Evolutionary conservation across 768 basidiomycete species (phyloP).

Genomic region (Macrolepiota dolichaula): DNA sequence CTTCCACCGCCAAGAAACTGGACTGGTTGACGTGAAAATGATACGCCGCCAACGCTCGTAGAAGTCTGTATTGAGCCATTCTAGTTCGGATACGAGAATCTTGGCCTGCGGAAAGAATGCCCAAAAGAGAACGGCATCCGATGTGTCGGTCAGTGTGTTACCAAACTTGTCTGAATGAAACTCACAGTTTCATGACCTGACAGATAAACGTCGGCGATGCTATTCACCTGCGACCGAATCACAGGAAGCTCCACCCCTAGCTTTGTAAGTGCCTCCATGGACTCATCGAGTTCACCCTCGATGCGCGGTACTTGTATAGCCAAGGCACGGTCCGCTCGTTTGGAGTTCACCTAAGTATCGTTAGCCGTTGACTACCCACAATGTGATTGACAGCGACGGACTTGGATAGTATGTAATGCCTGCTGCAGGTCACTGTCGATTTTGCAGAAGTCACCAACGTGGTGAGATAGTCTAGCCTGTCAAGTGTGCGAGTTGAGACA

Average conservation of each 20-base stretch:
- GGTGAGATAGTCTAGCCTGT: conserved; percentile 64
- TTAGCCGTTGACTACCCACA: neutral
- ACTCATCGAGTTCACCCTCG: conserved; percentile 55
- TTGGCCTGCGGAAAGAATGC: conserved; percentile 45
- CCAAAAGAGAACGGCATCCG: neutral
- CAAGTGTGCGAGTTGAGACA: neutral
- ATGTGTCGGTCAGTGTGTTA: neutral
- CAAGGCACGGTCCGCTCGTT: conserved; percentile 57
- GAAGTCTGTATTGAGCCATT: conserved; percentile 77
- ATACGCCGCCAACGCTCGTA: conserved; percentile 72
- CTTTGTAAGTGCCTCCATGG: conserved; percentile 52
- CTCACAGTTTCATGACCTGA: conserved; percentile 65
- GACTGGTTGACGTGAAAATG: conserved; percentile 70
- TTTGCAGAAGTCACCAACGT: conserved; percentile 71
- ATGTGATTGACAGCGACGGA: conserved; percentile 21
- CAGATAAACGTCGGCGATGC: conserved; percentile 66
- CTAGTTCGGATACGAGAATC: conserved; percentile 57
- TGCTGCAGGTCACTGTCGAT: conserved; percentile 70
- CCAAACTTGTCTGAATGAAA: conserved; percentile 9
- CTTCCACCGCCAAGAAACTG: conserved; percentile 74
- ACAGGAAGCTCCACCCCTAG: conserved; percentile 59
- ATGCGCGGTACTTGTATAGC: conserved; percentile 61
- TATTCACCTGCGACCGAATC: conserved; percentile 56
- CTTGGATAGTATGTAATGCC: conserved; percentile 58
- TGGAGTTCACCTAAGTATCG: conserved; percentile 47